These are phyloP conservation scores for Bimuria novae-zelandiae DNA, from an alignment of 2,329 filamentous ascomycete genomes.

Conservation along the genomic window DNA sequence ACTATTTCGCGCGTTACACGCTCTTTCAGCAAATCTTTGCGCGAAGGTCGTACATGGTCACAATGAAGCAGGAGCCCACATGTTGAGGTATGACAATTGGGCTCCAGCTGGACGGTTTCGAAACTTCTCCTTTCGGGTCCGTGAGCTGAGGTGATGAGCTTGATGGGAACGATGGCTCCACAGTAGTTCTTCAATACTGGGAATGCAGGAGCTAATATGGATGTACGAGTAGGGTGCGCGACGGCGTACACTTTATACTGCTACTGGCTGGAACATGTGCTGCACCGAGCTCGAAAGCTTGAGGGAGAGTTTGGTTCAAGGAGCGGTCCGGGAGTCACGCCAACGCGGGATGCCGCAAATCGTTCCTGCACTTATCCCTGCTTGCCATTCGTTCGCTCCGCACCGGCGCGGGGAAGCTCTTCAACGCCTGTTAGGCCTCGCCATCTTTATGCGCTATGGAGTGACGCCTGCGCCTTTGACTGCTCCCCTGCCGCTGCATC, in stretches of 20 bases:
- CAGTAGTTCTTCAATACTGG: not conserved
- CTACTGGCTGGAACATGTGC: not conserved
- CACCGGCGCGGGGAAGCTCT: conserved; percentile 2
- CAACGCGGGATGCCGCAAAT: no score
- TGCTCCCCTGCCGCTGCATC: not conserved
- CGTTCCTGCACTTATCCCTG: not conserved
- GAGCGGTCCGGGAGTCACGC: not conserved
- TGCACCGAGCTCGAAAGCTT: not conserved
- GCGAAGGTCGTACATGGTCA: conserved; percentile 25
- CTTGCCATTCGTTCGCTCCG: not conserved
- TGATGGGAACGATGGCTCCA: not conserved
- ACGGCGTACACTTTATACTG: not conserved
- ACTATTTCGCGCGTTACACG: conserved; percentile 2
- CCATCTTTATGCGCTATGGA: not conserved
- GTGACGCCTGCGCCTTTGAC: not conserved
- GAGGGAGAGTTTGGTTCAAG: not conserved
- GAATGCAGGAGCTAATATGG: not conserved
- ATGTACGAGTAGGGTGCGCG: not conserved
- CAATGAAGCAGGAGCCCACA: not conserved
- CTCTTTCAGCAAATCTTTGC: conserved; percentile 23
- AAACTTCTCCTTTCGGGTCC: not conserved
- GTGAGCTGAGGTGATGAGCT: not conserved
- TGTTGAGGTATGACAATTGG: conserved; percentile 1
- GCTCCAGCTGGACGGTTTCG: not conserved
- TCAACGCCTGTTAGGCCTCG: not conserved